These are phyloP conservation scores for Phyllosticta citrichinensis DNA, from an alignment of 2,329 filamentous ascomycete species.

Conservation along the genomic window DNA sequence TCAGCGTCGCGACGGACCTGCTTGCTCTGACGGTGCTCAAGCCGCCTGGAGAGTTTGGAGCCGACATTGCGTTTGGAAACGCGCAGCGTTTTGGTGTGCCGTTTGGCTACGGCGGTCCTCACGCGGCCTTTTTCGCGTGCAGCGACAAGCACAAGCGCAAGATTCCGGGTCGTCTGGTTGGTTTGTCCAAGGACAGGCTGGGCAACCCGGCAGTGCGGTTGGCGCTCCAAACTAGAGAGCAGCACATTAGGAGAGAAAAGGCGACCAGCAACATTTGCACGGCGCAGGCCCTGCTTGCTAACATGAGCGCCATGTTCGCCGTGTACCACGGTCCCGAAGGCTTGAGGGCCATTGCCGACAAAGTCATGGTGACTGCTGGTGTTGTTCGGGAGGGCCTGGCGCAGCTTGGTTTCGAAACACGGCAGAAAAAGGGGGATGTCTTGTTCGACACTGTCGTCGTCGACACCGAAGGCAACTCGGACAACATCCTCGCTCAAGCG, in stretches of 20 bases:
- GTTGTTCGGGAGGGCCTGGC: conserved; percentile 57
- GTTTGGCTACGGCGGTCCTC: conserved; percentile 86
- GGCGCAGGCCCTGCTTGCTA: conserved; percentile 83
- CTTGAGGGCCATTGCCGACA: conserved; percentile 72
- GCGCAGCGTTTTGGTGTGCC: conserved; percentile 88
- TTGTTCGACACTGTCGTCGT: conserved; percentile 77
- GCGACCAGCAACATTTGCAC: conserved; percentile 97
- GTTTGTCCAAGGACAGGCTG: conserved; percentile 81
- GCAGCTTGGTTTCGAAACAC: conserved; percentile 53
- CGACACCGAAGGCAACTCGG: conserved; percentile 38
- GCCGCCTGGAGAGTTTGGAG: conserved; percentile 86
- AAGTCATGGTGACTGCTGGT: conserved; percentile 60
- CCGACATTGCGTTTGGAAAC: conserved; percentile 89
- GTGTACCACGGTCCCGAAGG: conserved; percentile 85
- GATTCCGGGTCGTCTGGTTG: conserved; percentile 83
- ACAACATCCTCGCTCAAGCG: conserved; percentile 41
- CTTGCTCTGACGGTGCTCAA: conserved; percentile 78
- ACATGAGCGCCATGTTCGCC: conserved; percentile 93
- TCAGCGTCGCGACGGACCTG: conserved; percentile 83
- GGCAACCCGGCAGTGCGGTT: conserved; percentile 73
- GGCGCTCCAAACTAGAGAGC: conserved; percentile 84
- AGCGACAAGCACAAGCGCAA: conserved; percentile 88
- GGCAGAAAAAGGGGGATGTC: conserved; percentile 46
- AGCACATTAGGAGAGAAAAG: conserved; percentile 93
- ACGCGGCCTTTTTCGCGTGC: conserved; percentile 92